These are phyloP conservation scores for Melampsora americana DNA, from an alignment of 1,284 basidiomycete species.

Conservation along the genomic window DNA sequence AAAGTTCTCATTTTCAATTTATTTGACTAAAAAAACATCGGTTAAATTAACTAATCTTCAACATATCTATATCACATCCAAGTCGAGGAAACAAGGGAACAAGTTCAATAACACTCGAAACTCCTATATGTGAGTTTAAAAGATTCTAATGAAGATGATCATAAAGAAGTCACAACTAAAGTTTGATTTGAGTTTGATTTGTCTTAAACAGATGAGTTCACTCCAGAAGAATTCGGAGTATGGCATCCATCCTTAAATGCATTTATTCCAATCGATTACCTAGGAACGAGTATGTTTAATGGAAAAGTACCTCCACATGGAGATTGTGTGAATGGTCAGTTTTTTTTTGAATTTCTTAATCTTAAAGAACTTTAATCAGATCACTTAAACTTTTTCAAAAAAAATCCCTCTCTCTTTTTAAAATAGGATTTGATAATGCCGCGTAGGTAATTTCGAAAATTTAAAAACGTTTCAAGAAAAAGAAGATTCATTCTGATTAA, in stretches of 20 bases:
- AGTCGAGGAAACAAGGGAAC: constrained; percentile 28
- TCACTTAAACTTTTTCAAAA: not conserved
- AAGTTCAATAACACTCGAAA: constrained; percentile 19
- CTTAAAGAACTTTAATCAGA: no score
- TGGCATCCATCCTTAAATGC: constrained; percentile 39
- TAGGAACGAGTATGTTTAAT: constrained; percentile 36
- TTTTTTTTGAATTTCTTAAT: no score
- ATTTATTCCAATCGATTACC: constrained; percentile 39
- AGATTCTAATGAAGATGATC: no score
- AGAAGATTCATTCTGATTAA: not conserved
- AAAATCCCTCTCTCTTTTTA: not conserved
- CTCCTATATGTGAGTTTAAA: constrained; percentile 28
- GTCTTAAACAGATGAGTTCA: constrained; percentile 30
- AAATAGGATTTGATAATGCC: constrained; percentile 33
- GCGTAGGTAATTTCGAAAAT: constrained; percentile 9
- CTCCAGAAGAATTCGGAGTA: constrained; percentile 34
- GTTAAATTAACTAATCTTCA: no score
- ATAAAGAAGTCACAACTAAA: not conserved
- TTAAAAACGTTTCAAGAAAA: not conserved
- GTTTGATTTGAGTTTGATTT: not conserved
- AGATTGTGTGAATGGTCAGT: constrained; percentile 20
- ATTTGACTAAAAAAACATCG: no score
- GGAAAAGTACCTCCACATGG: constrained; percentile 25
- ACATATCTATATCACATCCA: not conserved
- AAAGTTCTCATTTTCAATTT: no score